A percentile compares a stretch with the other conserved stretches of the same genome.
phyloP scores from a whole-genome alignment of 306 rosid genomes.

The Fragaria vesca region DNA sequence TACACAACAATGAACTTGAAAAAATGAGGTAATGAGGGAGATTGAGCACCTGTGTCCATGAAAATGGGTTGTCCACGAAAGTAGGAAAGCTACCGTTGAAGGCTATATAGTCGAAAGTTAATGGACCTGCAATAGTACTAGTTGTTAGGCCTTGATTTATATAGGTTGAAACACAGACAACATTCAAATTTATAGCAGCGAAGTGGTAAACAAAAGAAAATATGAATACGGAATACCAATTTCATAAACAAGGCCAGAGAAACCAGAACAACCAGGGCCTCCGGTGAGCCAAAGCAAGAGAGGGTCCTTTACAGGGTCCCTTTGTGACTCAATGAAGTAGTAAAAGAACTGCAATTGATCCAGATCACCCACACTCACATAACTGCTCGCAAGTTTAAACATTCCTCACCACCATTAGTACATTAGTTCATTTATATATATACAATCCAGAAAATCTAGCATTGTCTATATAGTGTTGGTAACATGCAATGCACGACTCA shows the following conservation, averaged over 20 bases:
- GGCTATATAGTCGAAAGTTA: slow-evolving; percentile 24
- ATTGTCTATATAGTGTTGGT: too few relatives aligned
- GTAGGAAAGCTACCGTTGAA: not conserved
- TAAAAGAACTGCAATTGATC: too few relatives aligned
- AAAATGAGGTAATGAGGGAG: not conserved
- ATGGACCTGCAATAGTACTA: slow-evolving; percentile 22
- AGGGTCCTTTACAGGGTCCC: slow-evolving; percentile 31
- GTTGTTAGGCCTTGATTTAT: not conserved
- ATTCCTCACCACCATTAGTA: too few relatives aligned
- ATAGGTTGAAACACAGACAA: not conserved
- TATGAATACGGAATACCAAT: slow-evolving; percentile 16
- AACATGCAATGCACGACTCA: slow-evolving; percentile 14
- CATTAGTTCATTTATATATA: too few relatives aligned
- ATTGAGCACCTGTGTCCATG: slow-evolving; percentile 30
- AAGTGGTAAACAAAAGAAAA: not conserved
- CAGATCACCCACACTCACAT: too few relatives aligned
- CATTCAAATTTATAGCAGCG: not conserved
- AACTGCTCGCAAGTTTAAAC: too few relatives aligned
- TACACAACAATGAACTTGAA: not conserved
- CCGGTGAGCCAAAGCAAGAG: not conserved
- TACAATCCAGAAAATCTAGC: too few relatives aligned
- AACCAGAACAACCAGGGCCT: slow-evolving; percentile 27
- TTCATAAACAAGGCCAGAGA: slow-evolving; percentile 31
- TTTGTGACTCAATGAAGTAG: slow-evolving; percentile 18
- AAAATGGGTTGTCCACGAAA: slow-evolving; percentile 20